Base-by-base conservation (phyloP, 2,329 filamentous ascomycete species). In the Xylariaceae sp. region DNA sequence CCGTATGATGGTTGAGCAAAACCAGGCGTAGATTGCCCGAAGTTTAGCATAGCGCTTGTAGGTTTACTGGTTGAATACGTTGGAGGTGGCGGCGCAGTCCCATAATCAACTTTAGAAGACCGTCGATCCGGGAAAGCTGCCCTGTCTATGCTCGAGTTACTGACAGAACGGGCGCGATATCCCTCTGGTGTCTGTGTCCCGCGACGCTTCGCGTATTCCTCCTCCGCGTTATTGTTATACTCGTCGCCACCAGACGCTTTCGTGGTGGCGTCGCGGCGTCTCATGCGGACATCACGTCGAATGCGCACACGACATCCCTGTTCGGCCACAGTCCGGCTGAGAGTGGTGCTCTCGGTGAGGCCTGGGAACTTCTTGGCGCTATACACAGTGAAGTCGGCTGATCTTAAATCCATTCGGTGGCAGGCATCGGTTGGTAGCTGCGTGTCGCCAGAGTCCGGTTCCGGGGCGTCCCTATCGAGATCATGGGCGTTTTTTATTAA, bases 281-380 rank as follows among this genome's bases (percentile, higher is more conserved):
- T 86, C 89, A 96, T 95, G 53, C 92, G 86, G 6, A 96, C 91
- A 74, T 97, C 94, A 59, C 94, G 89, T 51, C 94, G 85, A 66
- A 99, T 99, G 39, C 94, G 88, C 23, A 99, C 94, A 62, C 93
- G 91, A 72, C 94, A 97, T 53, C 94, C 94, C 74, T 99, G 94
- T 72, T 99, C 93, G 15, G 93, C 92, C 36, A 99, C 92, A 29
- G 91, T 88, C 58, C 92, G 88, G 74, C 92, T 97, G 43, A 97
- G 79, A 10, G 83, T 78, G 0, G 94, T 99, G 75, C 92, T 97
- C 72, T 94, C 91, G 37, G 89, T 88, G 54, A 97, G 78, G 15
- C 93, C 94, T 13, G 94, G 94, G 76, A 99, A 99, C 77, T 97
- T 97, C 85, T 97, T 99, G 45, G 94, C 94, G 65, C 92, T 97